Percentiles rank a stretch among this genome's conserved stretches.
Evolutionary conservation across 2,329 filamentous ascomycete genomes (phyloP).

Genomic region (Aplosporella prunicola): DNA sequence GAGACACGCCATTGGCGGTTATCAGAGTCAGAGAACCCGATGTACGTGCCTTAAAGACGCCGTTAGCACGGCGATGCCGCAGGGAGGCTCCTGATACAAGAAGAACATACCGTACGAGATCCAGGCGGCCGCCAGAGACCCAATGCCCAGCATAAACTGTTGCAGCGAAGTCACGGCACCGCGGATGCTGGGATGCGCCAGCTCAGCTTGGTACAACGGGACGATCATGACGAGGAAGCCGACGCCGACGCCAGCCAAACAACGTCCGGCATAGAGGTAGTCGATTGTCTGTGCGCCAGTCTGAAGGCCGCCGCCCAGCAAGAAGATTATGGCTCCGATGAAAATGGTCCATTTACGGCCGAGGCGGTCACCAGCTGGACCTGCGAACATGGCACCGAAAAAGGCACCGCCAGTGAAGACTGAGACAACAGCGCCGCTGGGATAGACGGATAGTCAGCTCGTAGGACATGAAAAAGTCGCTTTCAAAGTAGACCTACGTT

Average conservation of each 20-base stretch:
- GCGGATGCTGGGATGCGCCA: conserved; percentile 68
- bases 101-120: conserved; percentile 64
- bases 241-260: conserved; percentile 57
- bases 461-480: not conserved
- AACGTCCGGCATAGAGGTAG: conserved; percentile 62
- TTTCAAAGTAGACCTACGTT: conserved; percentile 15
- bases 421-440: conserved; percentile 60
- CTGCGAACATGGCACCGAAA: conserved; percentile 56
- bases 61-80: conserved; percentile 7
- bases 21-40: conserved; percentile 38
- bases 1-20: conserved; percentile 52
- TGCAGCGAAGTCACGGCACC: conserved; percentile 66
- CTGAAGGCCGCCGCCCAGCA: conserved; percentile 62
- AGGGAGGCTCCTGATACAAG: not conserved
- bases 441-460: not conserved
- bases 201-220: conserved; percentile 68
- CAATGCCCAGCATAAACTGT: conserved; percentile 75
- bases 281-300: conserved; percentile 52
- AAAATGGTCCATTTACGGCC: conserved; percentile 65
- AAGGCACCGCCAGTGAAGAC: conserved; percentile 71
- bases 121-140: conserved; percentile 63
- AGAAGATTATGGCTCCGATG: conserved; percentile 60
- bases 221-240: conserved; percentile 55
- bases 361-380: conserved; percentile 52
- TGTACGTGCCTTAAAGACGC: too few relatives aligned